Evolutionary conservation across 306 rosid species (phyloP).

Genomic region (Quercus engelmannii): DNA sequence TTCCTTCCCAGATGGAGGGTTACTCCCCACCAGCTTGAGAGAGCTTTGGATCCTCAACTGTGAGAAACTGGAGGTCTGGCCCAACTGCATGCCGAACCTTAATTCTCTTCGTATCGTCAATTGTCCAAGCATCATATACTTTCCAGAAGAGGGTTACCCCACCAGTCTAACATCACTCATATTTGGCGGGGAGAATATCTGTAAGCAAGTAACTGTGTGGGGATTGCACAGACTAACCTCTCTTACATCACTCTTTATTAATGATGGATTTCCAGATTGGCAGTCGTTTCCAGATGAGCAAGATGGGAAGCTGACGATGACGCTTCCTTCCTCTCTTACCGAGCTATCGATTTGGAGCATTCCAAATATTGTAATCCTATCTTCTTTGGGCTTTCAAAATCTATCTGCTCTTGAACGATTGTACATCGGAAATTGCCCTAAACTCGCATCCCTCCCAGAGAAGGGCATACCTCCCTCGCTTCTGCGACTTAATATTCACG

Average conservation of each 20-base stretch:
- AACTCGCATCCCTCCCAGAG: background rate
- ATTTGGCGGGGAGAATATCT: background rate
- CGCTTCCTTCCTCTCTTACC: constrained; percentile 17
- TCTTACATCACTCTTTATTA: background rate
- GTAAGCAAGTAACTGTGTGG: constrained; percentile 5
- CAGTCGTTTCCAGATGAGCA: constrained; percentile 5
- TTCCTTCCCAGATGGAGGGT: constrained; percentile 20
- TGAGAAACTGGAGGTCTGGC: background rate
- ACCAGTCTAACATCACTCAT: background rate
- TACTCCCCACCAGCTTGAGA: background rate
- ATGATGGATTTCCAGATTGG: background rate
- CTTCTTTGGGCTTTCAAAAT: constrained; percentile 8
- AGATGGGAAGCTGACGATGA: background rate
- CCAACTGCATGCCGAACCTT: constrained; percentile 6
- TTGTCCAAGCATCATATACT: background rate
- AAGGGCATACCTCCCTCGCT: background rate
- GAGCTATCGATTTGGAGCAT: fast-evolving
- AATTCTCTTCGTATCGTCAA: background rate
- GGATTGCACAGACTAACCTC: constrained; percentile 21
- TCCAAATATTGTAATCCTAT: constrained; percentile 6
- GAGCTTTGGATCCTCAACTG: background rate
- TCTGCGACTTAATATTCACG: fast-evolving
- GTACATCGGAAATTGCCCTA: fast-evolving
- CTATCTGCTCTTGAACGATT: constrained; percentile 20
- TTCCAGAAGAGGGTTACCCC: constrained; percentile 12